Evolutionary conservation across 2,329 filamentous ascomycete genomes (phyloP).

Genomic region (Bipolaris bicolor): DNA sequence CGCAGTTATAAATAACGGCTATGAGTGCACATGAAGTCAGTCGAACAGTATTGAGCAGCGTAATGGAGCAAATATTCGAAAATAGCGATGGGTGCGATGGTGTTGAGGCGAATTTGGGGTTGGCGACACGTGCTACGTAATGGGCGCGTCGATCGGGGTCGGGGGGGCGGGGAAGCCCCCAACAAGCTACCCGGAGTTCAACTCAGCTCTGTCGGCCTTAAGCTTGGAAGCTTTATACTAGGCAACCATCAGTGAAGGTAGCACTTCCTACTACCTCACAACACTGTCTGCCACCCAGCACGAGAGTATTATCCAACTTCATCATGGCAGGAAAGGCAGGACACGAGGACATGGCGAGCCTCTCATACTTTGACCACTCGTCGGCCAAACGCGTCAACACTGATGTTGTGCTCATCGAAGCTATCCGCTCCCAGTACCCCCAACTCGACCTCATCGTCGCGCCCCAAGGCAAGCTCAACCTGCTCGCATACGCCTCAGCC

Average conservation of each 20-base stretch:
- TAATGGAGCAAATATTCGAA: background rate
- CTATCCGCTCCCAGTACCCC: constrained; percentile 55
- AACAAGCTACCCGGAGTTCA: constrained; percentile 4
- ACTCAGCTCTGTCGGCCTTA: background rate
- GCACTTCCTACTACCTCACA: constrained; percentile 13
- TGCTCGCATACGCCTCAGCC: constrained; percentile 52
- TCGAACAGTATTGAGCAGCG: background rate
- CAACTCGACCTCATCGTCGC: constrained; percentile 53
- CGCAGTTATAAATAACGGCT: background rate
- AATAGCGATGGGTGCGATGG: constrained; percentile 2
- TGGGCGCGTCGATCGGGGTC: background rate
- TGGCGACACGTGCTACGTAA: constrained; percentile 8
- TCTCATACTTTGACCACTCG: constrained; percentile 54
- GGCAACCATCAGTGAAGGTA: constrained; percentile 3
- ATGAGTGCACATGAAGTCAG: background rate
- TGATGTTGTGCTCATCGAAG: constrained; percentile 52
- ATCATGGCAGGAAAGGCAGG: constrained; percentile 14
- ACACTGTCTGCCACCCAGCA: constrained; percentile 4
- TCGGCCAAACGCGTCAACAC: constrained; percentile 53
- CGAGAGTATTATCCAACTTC: background rate
- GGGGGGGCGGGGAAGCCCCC: constrained; percentile 10
- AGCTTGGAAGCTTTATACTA: constrained; percentile 4
- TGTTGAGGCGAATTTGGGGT: constrained; percentile 7
- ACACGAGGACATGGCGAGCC: constrained; percentile 46
- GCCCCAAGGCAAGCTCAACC: constrained; percentile 43